Evolutionary conservation across 2,329 filamentous ascomycete genomes (phyloP).

Genomic region (Metarhizium sp.): DNA sequence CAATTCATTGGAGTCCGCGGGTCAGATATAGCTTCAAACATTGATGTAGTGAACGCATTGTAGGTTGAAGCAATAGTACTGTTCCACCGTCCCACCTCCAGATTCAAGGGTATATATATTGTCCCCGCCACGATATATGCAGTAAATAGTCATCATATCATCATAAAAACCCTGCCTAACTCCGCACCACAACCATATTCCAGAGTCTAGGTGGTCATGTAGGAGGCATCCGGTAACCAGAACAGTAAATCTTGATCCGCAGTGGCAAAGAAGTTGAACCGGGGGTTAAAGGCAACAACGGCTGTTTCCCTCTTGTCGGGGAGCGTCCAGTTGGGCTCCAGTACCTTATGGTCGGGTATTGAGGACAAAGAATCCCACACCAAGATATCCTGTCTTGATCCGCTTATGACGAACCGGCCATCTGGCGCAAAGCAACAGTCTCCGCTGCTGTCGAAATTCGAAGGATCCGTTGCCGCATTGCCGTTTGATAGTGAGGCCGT

Average conservation of each 20-base stretch:
- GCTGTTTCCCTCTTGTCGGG: constrained; percentile 61
- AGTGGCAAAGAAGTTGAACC: constrained; percentile 84
- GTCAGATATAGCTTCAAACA: neutral
- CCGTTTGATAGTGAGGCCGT: constrained; percentile 16
- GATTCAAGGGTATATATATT: neutral
- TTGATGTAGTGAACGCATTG: neutral
- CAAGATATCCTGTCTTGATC: constrained; percentile 62
- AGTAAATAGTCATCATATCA: constrained; percentile 1
- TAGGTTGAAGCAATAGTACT: neutral
- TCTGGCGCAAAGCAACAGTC: constrained; percentile 88
- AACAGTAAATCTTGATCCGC: constrained; percentile 78
- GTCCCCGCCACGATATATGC: neutral
- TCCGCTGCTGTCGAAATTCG: constrained; percentile 49
- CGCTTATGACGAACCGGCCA: constrained; percentile 78
- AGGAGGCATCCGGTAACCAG: constrained; percentile 62
- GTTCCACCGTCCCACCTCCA: neutral
- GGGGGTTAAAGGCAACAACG: constrained; percentile 78
- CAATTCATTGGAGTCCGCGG: no score
- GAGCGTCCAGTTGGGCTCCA: constrained; percentile 55
- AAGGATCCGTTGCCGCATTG: constrained; percentile 22
- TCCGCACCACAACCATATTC: neutral
- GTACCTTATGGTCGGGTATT: constrained; percentile 43
- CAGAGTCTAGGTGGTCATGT: neutral
- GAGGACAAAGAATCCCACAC: constrained; percentile 74
- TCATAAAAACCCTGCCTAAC: neutral